Percentiles rank a stretch among this genome's conserved stretches.
phyloP scores from a whole-genome alignment of 2,329 filamentous ascomycete genomes.

The Sarocladium oryzae region DNA sequence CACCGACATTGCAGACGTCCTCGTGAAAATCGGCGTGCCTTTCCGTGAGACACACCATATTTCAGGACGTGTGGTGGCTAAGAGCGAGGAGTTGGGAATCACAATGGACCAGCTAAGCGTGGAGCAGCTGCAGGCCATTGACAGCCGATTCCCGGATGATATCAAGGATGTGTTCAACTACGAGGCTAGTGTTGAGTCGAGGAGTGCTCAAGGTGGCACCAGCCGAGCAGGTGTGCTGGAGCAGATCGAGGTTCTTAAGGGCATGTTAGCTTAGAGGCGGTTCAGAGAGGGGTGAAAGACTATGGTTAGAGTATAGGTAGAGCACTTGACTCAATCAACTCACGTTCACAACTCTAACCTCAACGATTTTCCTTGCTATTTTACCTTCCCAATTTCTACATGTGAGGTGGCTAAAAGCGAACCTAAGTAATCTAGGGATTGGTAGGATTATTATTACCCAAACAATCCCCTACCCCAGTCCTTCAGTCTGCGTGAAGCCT shows the following conservation, averaged over 20 bases:
- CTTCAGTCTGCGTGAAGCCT: too few relatives aligned
- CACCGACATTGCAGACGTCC: conserved; percentile 56
- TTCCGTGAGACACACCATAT: neutral
- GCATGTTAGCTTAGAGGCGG: conserved; percentile 24
- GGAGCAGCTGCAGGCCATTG: conserved; percentile 51
- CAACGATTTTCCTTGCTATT: too few relatives aligned
- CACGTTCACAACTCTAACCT: too few relatives aligned
- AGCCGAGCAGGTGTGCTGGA: conserved; percentile 61
- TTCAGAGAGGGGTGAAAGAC: neutral
- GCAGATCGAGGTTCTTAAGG: conserved; percentile 50
- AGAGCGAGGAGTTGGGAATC: conserved; percentile 57
- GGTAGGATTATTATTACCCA: neutral
- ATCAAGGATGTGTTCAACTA: conserved; percentile 70
- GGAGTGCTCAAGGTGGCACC: conserved; percentile 70
- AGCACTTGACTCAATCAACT: too few relatives aligned
- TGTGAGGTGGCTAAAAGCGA: too few relatives aligned
- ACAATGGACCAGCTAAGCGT: conserved; percentile 54
- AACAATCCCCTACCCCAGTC: too few relatives aligned
- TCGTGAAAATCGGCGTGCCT: conserved; percentile 46
- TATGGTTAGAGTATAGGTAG: too few relatives aligned
- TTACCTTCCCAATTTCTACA: too few relatives aligned
- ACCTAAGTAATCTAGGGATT: too few relatives aligned
- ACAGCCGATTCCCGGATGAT: conserved; percentile 64
- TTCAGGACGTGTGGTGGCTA: conserved; percentile 37
- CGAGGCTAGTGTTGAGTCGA: conserved; percentile 74